These are phyloP conservation scores for Cytospora piceicola DNA, from an alignment of 2,329 filamentous ascomycete genomes.

Conservation along the genomic window DNA sequence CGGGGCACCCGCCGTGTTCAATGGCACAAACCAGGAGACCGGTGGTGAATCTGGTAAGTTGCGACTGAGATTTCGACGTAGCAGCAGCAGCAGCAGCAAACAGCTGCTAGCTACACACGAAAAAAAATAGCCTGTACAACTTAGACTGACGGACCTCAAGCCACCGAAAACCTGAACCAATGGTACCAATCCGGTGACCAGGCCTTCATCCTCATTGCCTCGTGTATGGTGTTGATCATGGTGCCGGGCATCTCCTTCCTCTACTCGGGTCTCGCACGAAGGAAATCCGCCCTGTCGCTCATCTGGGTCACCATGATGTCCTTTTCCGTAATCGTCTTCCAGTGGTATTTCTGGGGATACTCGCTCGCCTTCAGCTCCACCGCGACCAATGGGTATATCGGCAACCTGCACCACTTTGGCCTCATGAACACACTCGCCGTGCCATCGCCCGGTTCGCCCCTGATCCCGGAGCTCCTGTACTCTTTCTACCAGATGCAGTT, in stretches of 20 bases:
- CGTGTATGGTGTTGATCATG: slow-evolving; percentile 96
- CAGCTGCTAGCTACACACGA: background rate
- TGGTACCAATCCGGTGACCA: slow-evolving; percentile 92
- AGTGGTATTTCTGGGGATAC: slow-evolving; percentile 99
- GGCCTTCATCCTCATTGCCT: slow-evolving; percentile 86
- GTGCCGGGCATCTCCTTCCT: slow-evolving; percentile 95
- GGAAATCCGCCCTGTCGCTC: slow-evolving; percentile 95
- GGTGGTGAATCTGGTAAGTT: slow-evolving; percentile 81
- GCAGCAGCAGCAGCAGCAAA: background rate
- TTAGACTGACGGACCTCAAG: slow-evolving; percentile 55
- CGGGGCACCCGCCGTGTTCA: slow-evolving; percentile 63
- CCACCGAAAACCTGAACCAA: slow-evolving; percentile 87
- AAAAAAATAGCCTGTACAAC: slow-evolving; percentile 12
- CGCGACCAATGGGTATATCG: slow-evolving; percentile 88
- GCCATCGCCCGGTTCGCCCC: slow-evolving; percentile 85
- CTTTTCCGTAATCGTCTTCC: slow-evolving; percentile 87
- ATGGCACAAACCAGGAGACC: slow-evolving; percentile 64
- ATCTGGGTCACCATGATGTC: slow-evolving; percentile 98
- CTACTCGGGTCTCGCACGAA: slow-evolving; percentile 94
- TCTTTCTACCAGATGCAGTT: slow-evolving; percentile 99
- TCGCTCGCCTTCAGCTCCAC: slow-evolving; percentile 86
- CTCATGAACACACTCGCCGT: slow-evolving; percentile 80
- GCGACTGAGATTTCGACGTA: slow-evolving; percentile 24
- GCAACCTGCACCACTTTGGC: slow-evolving; percentile 86
- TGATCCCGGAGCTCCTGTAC: slow-evolving; percentile 88